Conservation (phyloP, 495 filamentous ascomycete genomes). For the Thermochaetoides thermophila region DNA sequence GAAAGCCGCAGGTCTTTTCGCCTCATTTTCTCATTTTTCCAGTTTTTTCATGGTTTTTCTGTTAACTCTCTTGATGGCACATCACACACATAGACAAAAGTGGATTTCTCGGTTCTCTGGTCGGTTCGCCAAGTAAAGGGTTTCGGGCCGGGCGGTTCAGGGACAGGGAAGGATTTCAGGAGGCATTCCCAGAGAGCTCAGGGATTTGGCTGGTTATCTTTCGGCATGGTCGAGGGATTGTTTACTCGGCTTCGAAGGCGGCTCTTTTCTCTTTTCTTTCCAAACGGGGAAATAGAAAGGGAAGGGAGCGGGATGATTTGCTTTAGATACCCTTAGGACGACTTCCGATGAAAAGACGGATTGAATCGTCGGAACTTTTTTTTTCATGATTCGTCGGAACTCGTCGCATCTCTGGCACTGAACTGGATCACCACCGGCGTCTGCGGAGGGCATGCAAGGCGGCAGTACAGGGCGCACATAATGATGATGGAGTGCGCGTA, state of each 20-base stretch:
- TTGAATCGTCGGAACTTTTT: no score
- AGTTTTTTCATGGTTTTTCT: conserved; percentile 22
- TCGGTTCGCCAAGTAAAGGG: conserved; percentile 13
- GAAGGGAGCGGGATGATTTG: conserved; percentile 16
- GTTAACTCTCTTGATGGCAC: conserved; percentile 16
- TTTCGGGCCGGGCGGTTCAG: conserved; percentile 14
- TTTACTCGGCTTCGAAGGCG: neutral
- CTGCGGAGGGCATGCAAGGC: conserved; percentile 8
- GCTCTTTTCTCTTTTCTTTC: neutral
- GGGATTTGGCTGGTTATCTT: conserved; percentile 31
- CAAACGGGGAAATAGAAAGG: no score
- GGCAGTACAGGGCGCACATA: conserved; percentile 4
- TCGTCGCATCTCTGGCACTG: conserved; percentile 15
- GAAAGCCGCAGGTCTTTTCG: conserved; percentile 19
- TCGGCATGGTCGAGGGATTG: conserved; percentile 25
- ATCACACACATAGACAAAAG: conserved; percentile 43
- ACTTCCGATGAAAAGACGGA: conserved; percentile 11
- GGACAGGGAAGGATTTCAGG: conserved; percentile 5
- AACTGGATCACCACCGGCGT: conserved; percentile 15
- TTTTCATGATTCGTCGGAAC: conserved; percentile 13
- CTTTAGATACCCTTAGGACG: conserved; percentile 28
- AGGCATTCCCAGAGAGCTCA: conserved; percentile 1
- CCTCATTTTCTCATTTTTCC: conserved; percentile 20
- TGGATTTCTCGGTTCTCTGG: conserved; percentile 39
- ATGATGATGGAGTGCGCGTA: conserved; percentile 7